Evolutionary conservation across 2,329 filamentous ascomycete species (phyloP).

Genomic region (Byssochlamys sp.): DNA sequence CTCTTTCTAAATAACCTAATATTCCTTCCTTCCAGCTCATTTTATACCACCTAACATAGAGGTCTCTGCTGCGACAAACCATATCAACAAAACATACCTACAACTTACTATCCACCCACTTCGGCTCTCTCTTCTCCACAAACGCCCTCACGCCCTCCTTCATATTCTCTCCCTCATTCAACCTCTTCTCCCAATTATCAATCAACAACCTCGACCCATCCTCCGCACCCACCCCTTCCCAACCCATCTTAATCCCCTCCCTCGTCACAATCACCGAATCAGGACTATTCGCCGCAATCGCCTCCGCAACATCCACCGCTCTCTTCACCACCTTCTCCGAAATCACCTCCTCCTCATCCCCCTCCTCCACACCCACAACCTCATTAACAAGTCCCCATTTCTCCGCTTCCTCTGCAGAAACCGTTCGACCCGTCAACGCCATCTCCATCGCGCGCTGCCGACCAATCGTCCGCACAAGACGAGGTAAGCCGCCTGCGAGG

Average conservation of each 20-base stretch:
- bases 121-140: constrained; percentile 62
- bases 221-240: constrained; percentile 59
- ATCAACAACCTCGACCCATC: constrained; percentile 50
- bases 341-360: background rate
- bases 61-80: background rate
- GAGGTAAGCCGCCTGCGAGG: constrained; percentile 59
- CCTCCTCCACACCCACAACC: constrained; percentile 39
- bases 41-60: too few species aligned
- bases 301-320: constrained; percentile 52
- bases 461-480: constrained; percentile 58
- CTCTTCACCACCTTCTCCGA: constrained; percentile 14
- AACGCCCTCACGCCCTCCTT: constrained; percentile 65
- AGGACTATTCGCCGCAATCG: constrained; percentile 59
- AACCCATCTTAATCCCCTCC: constrained; percentile 61
- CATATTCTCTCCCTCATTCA: constrained; percentile 62
- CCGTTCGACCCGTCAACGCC: constrained; percentile 53
- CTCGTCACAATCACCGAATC: constrained; percentile 67
- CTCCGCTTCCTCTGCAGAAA: constrained; percentile 52
- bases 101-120: constrained; percentile 45
- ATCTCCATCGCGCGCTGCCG: constrained; percentile 62
- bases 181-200: constrained; percentile 48
- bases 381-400: constrained; percentile 63
- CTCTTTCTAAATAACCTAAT: too few species aligned
- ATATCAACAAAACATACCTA: constrained; percentile 9
- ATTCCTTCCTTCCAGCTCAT: background rate